Conservation (phyloP, 768 basidiomycete genomes). For the Scleroderma bovista region DNA sequence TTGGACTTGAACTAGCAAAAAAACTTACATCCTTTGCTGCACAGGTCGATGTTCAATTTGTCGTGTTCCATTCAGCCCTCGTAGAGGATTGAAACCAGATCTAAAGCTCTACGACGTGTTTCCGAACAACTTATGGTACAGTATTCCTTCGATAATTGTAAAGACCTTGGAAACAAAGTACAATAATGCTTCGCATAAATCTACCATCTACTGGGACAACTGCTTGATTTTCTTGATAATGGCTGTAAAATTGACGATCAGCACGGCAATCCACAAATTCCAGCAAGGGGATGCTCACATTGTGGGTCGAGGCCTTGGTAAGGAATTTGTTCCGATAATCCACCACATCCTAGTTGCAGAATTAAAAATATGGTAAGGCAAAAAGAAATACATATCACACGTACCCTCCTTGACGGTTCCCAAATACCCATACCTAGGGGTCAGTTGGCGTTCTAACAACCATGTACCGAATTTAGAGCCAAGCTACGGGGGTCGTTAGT, state of each 20-base stretch:
- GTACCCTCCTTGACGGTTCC: slow-evolving; percentile 63
- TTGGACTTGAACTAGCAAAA: too few relatives aligned
- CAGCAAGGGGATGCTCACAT: slow-evolving; percentile 41
- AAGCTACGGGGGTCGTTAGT: slow-evolving; percentile 35
- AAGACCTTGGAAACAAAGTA: too few relatives aligned
- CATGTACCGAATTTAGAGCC: slow-evolving; percentile 83
- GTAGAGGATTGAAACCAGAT: too few relatives aligned
- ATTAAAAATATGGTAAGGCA: slow-evolving; percentile 18
- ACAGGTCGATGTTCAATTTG: too few relatives aligned
- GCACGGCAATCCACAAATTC: background rate
- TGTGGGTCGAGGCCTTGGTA: slow-evolving; percentile 76
- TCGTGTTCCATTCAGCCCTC: too few relatives aligned
- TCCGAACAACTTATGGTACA: too few relatives aligned
- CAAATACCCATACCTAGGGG: slow-evolving; percentile 79
- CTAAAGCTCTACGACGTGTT: too few relatives aligned
- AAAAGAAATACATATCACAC: slow-evolving; percentile 11
- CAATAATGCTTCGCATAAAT: too few relatives aligned
- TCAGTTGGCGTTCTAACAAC: slow-evolving; percentile 76
- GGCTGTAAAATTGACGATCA: slow-evolving; percentile 23
- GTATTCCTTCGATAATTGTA: too few relatives aligned
- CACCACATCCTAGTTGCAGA: slow-evolving; percentile 43
- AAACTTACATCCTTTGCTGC: background rate
- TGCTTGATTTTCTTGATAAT: slow-evolving; percentile 43
- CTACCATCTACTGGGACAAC: slow-evolving; percentile 26
- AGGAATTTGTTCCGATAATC: slow-evolving; percentile 81